phyloP scores from a whole-genome alignment of 2,329 filamentous ascomycete genomes.

The Aspergillus japonicus region DNA sequence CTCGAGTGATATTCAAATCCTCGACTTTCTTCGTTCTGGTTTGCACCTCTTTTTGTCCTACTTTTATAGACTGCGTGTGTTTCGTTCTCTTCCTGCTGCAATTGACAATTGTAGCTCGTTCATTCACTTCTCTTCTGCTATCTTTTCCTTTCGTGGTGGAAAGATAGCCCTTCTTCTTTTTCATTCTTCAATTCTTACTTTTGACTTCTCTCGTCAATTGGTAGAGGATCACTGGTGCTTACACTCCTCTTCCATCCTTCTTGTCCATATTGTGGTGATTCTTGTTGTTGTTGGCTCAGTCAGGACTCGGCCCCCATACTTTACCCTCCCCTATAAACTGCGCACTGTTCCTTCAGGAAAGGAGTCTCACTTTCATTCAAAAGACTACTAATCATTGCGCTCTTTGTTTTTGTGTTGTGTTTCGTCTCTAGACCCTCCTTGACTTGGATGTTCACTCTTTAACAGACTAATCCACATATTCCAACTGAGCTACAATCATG shows the following conservation, averaged over 20 bases:
- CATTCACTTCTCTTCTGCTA: slow-evolving; percentile 8
- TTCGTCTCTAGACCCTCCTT: slow-evolving; percentile 1
- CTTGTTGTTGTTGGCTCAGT: slow-evolving; percentile 8
- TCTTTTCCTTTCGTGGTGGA: neutral
- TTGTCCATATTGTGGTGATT: neutral
- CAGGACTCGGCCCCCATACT: slow-evolving; percentile 14
- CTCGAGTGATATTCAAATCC: neutral
- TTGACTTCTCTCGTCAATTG: neutral
- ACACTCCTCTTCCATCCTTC: neutral
- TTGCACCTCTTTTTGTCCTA: neutral
- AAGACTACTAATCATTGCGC: slow-evolving; percentile 3
- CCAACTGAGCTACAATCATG: slow-evolving; percentile 22
- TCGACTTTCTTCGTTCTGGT: neutral
- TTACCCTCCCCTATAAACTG: slow-evolving; percentile 2
- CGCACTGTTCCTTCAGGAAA: slow-evolving; percentile 2
- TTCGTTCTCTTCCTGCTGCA: neutral
- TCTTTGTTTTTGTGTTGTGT: slow-evolving; percentile 1
- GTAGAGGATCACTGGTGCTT: neutral
- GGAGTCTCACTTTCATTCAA: neutral
- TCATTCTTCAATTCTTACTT: neutral
- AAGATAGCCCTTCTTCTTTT: neutral
- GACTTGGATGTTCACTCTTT: slow-evolving; percentile 8
- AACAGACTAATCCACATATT: neutral
- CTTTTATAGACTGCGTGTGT: slow-evolving; percentile 3
- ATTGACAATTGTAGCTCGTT: slow-evolving; percentile 9